These are phyloP conservation scores for Penicillium sp. DNA, from an alignment of 2,329 filamentous ascomycete species.

Conservation along the genomic window DNA sequence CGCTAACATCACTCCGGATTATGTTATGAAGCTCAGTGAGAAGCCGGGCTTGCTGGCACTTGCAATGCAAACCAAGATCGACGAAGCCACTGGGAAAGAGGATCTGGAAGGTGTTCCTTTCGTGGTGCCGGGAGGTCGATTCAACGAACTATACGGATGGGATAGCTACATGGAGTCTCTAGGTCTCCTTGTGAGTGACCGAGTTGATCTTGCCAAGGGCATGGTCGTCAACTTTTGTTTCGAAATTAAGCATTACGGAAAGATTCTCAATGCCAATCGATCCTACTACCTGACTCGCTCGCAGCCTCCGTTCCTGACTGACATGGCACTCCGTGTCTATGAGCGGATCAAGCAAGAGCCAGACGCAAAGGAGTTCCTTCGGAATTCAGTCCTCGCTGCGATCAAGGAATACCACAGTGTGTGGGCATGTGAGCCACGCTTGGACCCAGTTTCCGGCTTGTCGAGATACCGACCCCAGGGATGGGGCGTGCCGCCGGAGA, in stretches of 20 bases:
- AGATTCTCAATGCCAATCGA: constrained; percentile 94
- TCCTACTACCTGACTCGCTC: constrained; percentile 94
- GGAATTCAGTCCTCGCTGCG: constrained; percentile 76
- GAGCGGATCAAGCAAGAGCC: constrained; percentile 88
- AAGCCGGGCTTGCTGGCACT: constrained; percentile 88
- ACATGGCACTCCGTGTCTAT: constrained; percentile 93
- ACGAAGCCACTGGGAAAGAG: constrained; percentile 67
- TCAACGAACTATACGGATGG: constrained; percentile 99
- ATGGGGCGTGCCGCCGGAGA: constrained; percentile 85
- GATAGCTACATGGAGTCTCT: constrained; percentile 98
- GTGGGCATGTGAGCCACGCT: constrained; percentile 77
- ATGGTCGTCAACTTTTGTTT: constrained; percentile 98
- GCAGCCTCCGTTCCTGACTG: constrained; percentile 93
- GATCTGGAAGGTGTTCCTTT: constrained; percentile 82
- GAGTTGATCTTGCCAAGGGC: constrained; percentile 81
- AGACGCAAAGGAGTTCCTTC: constrained; percentile 77
- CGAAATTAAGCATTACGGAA: constrained; percentile 97
- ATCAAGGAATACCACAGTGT: constrained; percentile 96
- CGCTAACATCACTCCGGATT: constrained; percentile 71
- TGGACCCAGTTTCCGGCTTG: constrained; percentile 74
- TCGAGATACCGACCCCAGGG: constrained; percentile 84
- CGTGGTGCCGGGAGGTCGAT: constrained; percentile 93
- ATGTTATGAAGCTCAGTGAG: constrained; percentile 78
- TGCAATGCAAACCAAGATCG: constrained; percentile 74
- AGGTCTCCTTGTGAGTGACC: constrained; percentile 81